Evolutionary conservation across 768 basidiomycete species (phyloP).

Genomic region (Hygrocybe coccinea): DNA sequence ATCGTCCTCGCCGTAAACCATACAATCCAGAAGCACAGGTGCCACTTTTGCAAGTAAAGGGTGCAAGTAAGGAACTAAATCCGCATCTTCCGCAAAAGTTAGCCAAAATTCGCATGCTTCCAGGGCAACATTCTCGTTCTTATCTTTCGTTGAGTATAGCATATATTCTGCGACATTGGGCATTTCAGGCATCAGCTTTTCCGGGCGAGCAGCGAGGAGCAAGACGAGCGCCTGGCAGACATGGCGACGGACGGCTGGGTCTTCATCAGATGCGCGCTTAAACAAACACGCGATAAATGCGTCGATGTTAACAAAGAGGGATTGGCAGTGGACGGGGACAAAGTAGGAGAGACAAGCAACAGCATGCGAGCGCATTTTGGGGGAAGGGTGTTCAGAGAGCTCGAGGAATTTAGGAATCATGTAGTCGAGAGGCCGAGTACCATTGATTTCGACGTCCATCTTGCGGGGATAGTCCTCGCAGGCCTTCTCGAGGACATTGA

Average conservation of each 20-base stretch:
- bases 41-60: slow-evolving; percentile 89
- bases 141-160: slow-evolving; percentile 96
- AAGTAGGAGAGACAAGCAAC: slow-evolving; percentile 94
- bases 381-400: slow-evolving; percentile 76
- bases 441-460: slow-evolving; percentile 89
- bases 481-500: slow-evolving; percentile 90
- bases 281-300: slow-evolving; percentile 89
- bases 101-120: slow-evolving; percentile 99
- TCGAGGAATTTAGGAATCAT: slow-evolving; percentile 95
- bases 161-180: slow-evolving; percentile 95
- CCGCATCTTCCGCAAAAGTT: slow-evolving; percentile 94
- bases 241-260: slow-evolving; percentile 87
- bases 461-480: slow-evolving; percentile 96
- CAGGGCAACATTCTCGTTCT: slow-evolving; percentile 91
- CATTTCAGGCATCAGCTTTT: slow-evolving; percentile 97
- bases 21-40: slow-evolving; percentile 92
- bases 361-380: slow-evolving; percentile 91
- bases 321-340: slow-evolving; percentile 79
- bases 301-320: slow-evolving; percentile 89
- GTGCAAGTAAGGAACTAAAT: slow-evolving; percentile 75
- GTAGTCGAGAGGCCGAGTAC: slow-evolving; percentile 88
- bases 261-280: slow-evolving; percentile 91
- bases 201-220: slow-evolving; percentile 87
- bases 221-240: slow-evolving; percentile 95
- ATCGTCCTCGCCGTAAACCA: slow-evolving; percentile 96